Conservation (phyloP, 768 basidiomycete species). For the Russula vinacea region DNA sequence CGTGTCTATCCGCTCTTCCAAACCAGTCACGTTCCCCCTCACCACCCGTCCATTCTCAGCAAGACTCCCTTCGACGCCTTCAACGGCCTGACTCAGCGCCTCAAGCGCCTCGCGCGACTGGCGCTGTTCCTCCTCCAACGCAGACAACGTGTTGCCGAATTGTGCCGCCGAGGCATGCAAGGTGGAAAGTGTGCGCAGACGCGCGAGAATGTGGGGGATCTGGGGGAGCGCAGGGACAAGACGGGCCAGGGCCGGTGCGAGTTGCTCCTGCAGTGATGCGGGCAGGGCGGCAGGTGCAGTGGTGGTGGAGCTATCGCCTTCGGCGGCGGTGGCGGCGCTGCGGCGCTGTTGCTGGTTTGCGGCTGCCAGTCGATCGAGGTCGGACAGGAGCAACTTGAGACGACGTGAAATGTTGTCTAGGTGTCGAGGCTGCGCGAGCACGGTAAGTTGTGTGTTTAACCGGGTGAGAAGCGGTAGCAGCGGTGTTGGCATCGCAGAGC, state of each 20-base stretch:
- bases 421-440: constrained; percentile 93
- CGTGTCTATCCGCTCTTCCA: constrained; percentile 57
- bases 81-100: constrained; percentile 66
- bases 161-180: constrained; percentile 80
- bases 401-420: constrained; percentile 93
- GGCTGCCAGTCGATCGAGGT: constrained; percentile 76
- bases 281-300: constrained; percentile 29
- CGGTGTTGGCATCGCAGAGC: constrained; percentile 70
- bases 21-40: constrained; percentile 66
- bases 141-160: constrained; percentile 63
- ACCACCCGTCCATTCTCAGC: constrained; percentile 68
- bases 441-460: constrained; percentile 78
- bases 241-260: constrained; percentile 65
- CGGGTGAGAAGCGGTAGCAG: constrained; percentile 79
- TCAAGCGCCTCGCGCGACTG: constrained; percentile 58
- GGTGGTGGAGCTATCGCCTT: constrained; percentile 17
- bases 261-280: constrained; percentile 50
- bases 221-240: constrained; percentile 73
- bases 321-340: constrained; percentile 33
- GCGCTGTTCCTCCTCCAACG: constrained; percentile 71
- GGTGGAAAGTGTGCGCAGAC: constrained; percentile 77
- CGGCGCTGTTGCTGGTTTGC: constrained; percentile 39
- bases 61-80: constrained; percentile 71
- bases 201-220: constrained; percentile 85
- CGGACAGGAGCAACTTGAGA: constrained; percentile 86